phyloP scores from a whole-genome alignment of 176 grass and related monocot genomes.

The bread wheat (Triticum aestivum) region DNA sequence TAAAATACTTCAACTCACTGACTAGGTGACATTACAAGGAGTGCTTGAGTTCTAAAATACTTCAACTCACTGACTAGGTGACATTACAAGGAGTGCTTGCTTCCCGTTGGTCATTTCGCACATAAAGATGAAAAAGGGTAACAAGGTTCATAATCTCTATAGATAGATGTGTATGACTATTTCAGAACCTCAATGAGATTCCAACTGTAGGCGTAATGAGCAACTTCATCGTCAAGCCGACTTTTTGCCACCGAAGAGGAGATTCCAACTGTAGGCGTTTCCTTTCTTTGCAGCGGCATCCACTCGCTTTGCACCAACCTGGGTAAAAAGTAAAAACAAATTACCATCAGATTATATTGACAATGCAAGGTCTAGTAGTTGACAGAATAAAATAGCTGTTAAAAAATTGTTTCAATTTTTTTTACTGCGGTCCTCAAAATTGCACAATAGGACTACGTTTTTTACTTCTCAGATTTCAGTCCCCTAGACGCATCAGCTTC shows the following conservation, averaged over 20 bases:
- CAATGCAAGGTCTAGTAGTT: not conserved
- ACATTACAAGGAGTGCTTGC: not conserved
- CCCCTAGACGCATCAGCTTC: no score
- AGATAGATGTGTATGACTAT: not conserved
- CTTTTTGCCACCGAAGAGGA: conserved; percentile 81
- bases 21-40: not conserved
- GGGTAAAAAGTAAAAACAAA: not conserved
- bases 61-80: not conserved
- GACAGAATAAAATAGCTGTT: not conserved
- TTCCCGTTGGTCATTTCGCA: not conserved
- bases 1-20: not conserved
- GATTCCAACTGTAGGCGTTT: conserved; percentile 66
- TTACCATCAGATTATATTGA: not conserved
- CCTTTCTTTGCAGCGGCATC: conserved; percentile 75
- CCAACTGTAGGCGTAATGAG: not conserved
- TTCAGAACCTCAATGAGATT: no score
- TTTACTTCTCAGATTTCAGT: no score
- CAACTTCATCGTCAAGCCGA: conserved; percentile 37
- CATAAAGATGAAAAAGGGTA: not conserved
- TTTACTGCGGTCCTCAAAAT: no score
- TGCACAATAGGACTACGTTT: no score
- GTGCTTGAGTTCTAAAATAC: no score
- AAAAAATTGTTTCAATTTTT: no score
- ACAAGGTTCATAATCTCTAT: not conserved
- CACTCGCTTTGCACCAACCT: conserved; percentile 84